phyloP scores from a whole-genome alignment of 805 yeast genomes.

The Yamadazyma paraphyllophila region DNA sequence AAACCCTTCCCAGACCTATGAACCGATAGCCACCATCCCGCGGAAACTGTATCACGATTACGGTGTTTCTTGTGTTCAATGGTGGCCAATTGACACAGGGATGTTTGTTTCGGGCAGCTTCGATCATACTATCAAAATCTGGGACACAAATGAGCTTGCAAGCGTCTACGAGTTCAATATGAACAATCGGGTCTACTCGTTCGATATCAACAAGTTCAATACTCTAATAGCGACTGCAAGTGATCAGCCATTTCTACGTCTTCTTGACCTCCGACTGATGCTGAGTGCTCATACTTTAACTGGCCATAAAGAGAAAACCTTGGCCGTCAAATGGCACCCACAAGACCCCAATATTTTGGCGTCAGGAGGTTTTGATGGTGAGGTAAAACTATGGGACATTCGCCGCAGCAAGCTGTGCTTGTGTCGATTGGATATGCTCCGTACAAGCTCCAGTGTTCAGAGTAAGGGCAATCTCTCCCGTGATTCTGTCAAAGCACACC shows the following conservation, averaged over 20 bases:
- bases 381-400: constrained; percentile 82
- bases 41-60: constrained; percentile 52
- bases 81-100: constrained; percentile 92
- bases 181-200: constrained; percentile 59
- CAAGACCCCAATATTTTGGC: constrained; percentile 58
- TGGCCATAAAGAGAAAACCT: constrained; percentile 58
- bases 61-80: constrained; percentile 70
- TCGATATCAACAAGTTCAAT: constrained; percentile 51
- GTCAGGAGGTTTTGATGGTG: constrained; percentile 80
- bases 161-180: constrained; percentile 66
- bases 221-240: constrained; percentile 68
- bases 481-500: constrained; percentile 60
- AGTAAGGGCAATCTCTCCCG: constrained; percentile 25
- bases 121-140: constrained; percentile 71
- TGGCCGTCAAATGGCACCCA: constrained; percentile 77
- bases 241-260: constrained; percentile 65
- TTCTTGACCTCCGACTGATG: constrained; percentile 71
- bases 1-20: constrained; percentile 24
- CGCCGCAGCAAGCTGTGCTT: constrained; percentile 65
- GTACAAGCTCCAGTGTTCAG: constrained; percentile 29
- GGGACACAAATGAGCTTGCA: constrained; percentile 72
- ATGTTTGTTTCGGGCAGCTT: constrained; percentile 80
- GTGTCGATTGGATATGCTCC: constrained; percentile 57
- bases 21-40: constrained; percentile 34
- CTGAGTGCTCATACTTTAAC: constrained; percentile 69